These are phyloP conservation scores for Blepharisma japonicum DNA, from an alignment of 73 alveolate genomes.

Conservation along the genomic window DNA sequence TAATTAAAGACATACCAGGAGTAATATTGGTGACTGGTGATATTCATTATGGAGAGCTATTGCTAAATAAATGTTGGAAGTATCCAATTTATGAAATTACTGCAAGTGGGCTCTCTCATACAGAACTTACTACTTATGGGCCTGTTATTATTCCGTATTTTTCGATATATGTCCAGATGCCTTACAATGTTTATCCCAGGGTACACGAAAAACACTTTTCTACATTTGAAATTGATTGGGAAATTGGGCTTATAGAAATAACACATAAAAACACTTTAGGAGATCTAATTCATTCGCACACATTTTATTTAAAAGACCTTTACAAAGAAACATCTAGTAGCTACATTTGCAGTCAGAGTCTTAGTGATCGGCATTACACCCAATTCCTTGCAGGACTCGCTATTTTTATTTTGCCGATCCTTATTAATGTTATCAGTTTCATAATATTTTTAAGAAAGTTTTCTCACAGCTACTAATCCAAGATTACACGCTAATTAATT, in stretches of 20 bases:
- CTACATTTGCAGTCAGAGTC: neutral
- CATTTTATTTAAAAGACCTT: neutral
- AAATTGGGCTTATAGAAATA: neutral
- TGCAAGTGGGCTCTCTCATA: conserved; percentile 72
- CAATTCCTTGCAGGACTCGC: neutral
- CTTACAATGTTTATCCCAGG: neutral
- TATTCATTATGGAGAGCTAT: conserved; percentile 68
- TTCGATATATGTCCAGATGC: neutral
- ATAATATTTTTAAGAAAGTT: neutral
- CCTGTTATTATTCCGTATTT: neutral
- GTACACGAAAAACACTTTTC: neutral
- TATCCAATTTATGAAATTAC: conserved; percentile 61
- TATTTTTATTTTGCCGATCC: neutral
- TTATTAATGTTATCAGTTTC: neutral
- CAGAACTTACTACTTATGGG: conserved; percentile 31
- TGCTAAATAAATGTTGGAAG: conserved; percentile 53
- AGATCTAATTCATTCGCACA: neutral
- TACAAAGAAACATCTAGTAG: neutral
- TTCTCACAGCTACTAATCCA: neutral
- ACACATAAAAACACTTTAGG: neutral
- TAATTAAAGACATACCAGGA: conserved; percentile 42
- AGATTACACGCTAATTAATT: too few relatives aligned
- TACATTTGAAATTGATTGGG: conserved; percentile 11
- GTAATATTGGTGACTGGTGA: conserved; percentile 72
- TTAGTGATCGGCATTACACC: neutral